Percentiles rank a stretch among this genome's conserved stretches.
These are phyloP conservation scores for Amylocarpus encephaloides DNA, from an alignment of 2,329 filamentous ascomycete species.

Conservation along the genomic window DNA sequence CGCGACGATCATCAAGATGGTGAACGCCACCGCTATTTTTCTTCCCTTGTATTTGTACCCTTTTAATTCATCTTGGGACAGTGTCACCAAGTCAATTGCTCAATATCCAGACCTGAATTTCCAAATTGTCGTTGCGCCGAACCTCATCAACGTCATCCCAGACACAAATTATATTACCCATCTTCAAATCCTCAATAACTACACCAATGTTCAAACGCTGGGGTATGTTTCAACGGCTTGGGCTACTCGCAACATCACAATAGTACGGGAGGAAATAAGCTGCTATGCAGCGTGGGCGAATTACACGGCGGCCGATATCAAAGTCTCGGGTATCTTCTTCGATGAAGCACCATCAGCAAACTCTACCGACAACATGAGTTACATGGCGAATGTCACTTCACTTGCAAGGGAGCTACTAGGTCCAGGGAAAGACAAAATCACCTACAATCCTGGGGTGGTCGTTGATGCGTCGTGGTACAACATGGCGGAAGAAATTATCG, in stretches of 20 bases:
- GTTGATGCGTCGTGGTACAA: slow-evolving; percentile 19
- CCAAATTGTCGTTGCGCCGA: slow-evolving; percentile 20
- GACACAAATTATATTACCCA: slow-evolving; percentile 20
- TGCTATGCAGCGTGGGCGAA: slow-evolving; percentile 34
- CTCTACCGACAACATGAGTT: slow-evolving; percentile 10
- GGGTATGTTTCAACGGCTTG: slow-evolving; percentile 37
- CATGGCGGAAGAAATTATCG: slow-evolving; percentile 19
- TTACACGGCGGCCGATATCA: slow-evolving; percentile 14
- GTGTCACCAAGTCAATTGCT: slow-evolving; percentile 14
- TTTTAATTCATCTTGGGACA: slow-evolving; percentile 21
- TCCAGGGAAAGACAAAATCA: slow-evolving; percentile 13
- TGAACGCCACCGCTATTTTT: slow-evolving; percentile 18
- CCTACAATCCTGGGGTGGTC: slow-evolving; percentile 18
- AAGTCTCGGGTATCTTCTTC: slow-evolving; percentile 23
- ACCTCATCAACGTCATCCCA: slow-evolving; percentile 14
- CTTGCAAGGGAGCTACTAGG: slow-evolving; percentile 16
- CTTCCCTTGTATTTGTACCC: slow-evolving; percentile 24
- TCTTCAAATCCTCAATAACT: slow-evolving; percentile 18
- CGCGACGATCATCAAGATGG: slow-evolving; percentile 11
- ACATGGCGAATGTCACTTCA: slow-evolving; percentile 17
- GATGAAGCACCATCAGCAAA: slow-evolving; percentile 15
- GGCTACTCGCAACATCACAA: slow-evolving; percentile 27
- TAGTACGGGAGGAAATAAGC: slow-evolving; percentile 33
- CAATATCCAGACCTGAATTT: slow-evolving; percentile 19
- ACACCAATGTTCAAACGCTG: slow-evolving; percentile 31